Base-by-base conservation (phyloP, 805 yeast species). In the Pichia kluyveri region DNA sequence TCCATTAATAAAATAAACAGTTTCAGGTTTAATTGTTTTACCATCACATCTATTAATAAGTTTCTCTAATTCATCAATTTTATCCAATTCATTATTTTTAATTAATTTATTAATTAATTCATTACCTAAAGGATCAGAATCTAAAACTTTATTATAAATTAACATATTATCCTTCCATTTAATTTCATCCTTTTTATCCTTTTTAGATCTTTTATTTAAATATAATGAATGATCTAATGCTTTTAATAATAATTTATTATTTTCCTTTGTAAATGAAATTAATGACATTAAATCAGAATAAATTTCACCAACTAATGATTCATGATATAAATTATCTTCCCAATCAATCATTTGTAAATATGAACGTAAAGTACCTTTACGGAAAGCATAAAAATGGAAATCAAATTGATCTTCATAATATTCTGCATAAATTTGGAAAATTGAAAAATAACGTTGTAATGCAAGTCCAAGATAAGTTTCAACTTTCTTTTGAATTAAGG, bases 351-450 rank as follows among this genome's bases (percentile, higher is more conserved):
- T 78, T 18, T 80, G 82, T 30, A 86, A 56, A 61, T 91, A 93
- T 9, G 91, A 82, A 54, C 95, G 76, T 27, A 91, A 82, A 8
- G 97, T 87, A 23, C 97, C 98, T 56, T 84, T 80, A 66, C 96
- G 79, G 73, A 86, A 78, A 61, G 95, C 85, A 63, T 87, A 93
- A 42, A 86, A 82, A 63, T 93, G 98, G 82, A 91, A 93, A 63
- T 93, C 99, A 54, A 84, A 75, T 69, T 93, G 97, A 61, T 93
- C 99, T 52, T 77, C 78, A 60, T 72, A 77, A 66, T 80, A 89
- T 46, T 80, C 84, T 41, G 79, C 73, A 65, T 80, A 89, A 31
- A 85, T 76, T 51, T 79, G 79, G 44, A 79, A 69, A 42, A 89
- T 73, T 2, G 87, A 81, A 40, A 69, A 64, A 61, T 75, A 86